Evolutionary conservation across 352 stramenopile species (phyloP), one percentile per base, ranked within the genome.

Genomic region (Sclerospora graminicola): DNA sequence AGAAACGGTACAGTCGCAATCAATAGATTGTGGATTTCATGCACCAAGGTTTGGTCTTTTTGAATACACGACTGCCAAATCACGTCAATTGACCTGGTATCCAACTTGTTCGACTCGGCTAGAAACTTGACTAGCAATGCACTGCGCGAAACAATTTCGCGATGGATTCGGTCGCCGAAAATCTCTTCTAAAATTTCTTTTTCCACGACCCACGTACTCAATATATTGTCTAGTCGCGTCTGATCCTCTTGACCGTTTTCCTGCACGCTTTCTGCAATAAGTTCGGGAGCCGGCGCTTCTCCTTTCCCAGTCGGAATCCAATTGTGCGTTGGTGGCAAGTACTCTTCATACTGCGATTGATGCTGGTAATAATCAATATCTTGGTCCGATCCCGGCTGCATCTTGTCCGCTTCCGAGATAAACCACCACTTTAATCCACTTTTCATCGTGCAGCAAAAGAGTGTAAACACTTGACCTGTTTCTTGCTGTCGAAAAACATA

Each of bases 351-450:
- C 45, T 85, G 71, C 2, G 89, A 97, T 59, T 97, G 95, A 51
- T 98, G 92, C 59, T 98, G 94, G 61, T 99, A 99, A 62, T 99
- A 99, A 61, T 98, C 95, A 51, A 98, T 94, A 65, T 98, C 96
- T 54, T 98, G 94, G 57, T 98, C 95, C 5, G 96, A 98, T 19
- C 96, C 96, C 24, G 95, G 94, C 48, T 98, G 87, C 57, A 97
- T 87, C 49, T 94, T 84, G 57, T 99, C 96, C 1, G 95, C 94
- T 54, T 98, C 93, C 18, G 89, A 98, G 33, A 99, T 94, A 59
- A 98, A 99, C 96, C 96, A 99, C 95, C 94, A 98, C 68, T 98
- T 98, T 28, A 97, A 82, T 4, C 96, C 92, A 42, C 88, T 98
- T 51, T 97, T 94, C 95, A 98, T 98, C 11, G 87, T 97, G 60